phyloP scores from a whole-genome alignment of 768 basidiomycete species.

The Candolleomyces efflorescens region DNA sequence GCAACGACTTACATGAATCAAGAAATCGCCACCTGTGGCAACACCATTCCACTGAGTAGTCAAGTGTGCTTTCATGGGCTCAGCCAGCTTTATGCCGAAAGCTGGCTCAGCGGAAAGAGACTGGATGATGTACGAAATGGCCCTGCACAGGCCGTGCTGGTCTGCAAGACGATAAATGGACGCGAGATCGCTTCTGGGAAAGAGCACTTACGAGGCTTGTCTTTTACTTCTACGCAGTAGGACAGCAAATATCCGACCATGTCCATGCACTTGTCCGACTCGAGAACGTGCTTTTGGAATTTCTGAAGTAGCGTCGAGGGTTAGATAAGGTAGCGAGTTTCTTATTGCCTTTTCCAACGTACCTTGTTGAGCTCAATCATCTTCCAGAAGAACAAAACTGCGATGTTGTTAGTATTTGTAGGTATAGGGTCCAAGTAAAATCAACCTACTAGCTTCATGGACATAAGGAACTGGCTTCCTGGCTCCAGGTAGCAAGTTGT shows the following conservation, averaged over 20 bases:
- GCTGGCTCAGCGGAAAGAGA: slow-evolving; percentile 80
- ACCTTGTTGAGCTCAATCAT: slow-evolving; percentile 93
- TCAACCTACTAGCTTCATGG: slow-evolving; percentile 70
- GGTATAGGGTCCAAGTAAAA: not conserved
- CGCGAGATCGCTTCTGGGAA: not conserved
- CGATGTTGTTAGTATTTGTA: slow-evolving; percentile 8
- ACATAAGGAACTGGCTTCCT: slow-evolving; percentile 78
- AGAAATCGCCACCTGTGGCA: slow-evolving; percentile 80
- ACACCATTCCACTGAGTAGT: slow-evolving; percentile 73
- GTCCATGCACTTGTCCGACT: slow-evolving; percentile 77
- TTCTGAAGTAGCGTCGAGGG: slow-evolving; percentile 48
- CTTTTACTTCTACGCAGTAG: slow-evolving; percentile 85
- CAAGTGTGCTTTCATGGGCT: slow-evolving; percentile 57
- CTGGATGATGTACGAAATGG: slow-evolving; percentile 89
- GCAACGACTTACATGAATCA: slow-evolving; percentile 65
- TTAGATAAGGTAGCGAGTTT: slow-evolving; percentile 5
- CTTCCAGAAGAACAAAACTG: slow-evolving; percentile 86
- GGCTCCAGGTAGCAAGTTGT: slow-evolving; percentile 82
- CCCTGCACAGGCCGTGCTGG: slow-evolving; percentile 86
- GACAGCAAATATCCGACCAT: slow-evolving; percentile 75
- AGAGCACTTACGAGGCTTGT: slow-evolving; percentile 73
- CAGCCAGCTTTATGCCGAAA: slow-evolving; percentile 70
- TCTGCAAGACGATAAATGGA: slow-evolving; percentile 41
- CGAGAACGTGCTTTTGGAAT: slow-evolving; percentile 79
- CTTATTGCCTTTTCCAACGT: not conserved